Base-by-base conservation (phyloP, 768 basidiomycete species). In the Pleurotus djamor region DNA sequence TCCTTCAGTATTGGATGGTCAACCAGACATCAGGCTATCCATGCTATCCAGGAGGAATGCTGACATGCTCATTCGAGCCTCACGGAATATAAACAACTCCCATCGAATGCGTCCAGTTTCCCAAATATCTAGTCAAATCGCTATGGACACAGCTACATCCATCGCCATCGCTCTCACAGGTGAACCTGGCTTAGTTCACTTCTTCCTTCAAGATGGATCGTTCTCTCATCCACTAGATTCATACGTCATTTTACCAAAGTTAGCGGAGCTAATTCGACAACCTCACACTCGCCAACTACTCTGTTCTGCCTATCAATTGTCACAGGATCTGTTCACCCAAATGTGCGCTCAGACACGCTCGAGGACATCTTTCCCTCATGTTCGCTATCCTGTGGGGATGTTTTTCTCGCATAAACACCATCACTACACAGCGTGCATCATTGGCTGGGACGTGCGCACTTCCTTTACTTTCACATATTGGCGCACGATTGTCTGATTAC, bases 311-410 rank as follows among this genome's bases (percentile, higher is more conserved):
- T 80, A 73, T 61, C 63, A 66, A 59, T 61, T 60, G 52, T 64
- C 67, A 3, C 63, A 77, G 14, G 71, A 69, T 41, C 60, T 65
- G 6, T 71, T 71, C 9, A 37, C 61, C n/a, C 63, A 65, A 32
- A 64, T 68, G 12, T 65, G 60, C 41, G n/a, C n/a, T n/a, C n/a
- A n/a, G n/a, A n/a, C n/a, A n/a, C n/a, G n/a, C n/a, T 52, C 64
- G 34, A 72, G 74, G 12, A 65, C 54, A 44, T 52, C 13, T 43
- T 58, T 59, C 16, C 48, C 43, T 2, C 58, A 48, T 33, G 68
- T 83, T 9, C 69, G 72, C 63, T 72, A 78, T 63, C 83, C 80
- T 59, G 81, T 82, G 34, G 83, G 83, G 9, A 76, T 80, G 78
- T 67, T 78, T 33, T 80, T 83, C 58, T 64, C 65, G 51, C 81